Conservation (phyloP, 495 filamentous ascomycete species). For the Neurospora terricola region DNA sequence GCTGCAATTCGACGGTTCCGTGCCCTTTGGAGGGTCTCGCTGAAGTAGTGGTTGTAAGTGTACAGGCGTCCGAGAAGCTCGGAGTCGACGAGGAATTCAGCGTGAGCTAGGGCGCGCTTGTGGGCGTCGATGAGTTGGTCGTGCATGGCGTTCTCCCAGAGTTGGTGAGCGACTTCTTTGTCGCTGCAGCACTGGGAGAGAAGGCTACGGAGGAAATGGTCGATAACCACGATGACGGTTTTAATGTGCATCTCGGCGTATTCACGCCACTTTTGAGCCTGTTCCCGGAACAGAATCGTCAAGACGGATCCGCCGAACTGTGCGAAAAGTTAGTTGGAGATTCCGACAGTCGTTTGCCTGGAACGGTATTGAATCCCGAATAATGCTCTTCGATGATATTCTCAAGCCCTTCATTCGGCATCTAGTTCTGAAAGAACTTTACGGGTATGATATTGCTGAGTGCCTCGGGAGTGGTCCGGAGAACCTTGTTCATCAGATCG, state of each 20-base stretch:
- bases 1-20: slow-evolving; percentile 14
- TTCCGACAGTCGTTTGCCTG: too few species aligned
- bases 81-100: slow-evolving; percentile 35
- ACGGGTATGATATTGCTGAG: not conserved
- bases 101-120: slow-evolving; percentile 28
- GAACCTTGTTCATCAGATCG: not conserved
- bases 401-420: not conserved
- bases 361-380: not conserved
- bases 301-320: not conserved
- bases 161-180: not conserved
- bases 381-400: not conserved
- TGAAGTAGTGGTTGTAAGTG: slow-evolving; percentile 45
- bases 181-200: not conserved
- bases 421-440: not conserved
- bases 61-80: slow-evolving; percentile 34
- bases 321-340: not conserved
- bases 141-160: slow-evolving; percentile 29
- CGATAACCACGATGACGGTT: not conserved
- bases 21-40: slow-evolving; percentile 33
- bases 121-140: slow-evolving; percentile 34
- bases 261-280: not conserved
- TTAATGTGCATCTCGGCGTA: not conserved
- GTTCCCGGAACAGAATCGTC: not conserved
- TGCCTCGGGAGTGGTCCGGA: not conserved
- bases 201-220: not conserved